Evolutionary conservation across 2,329 filamentous ascomycete genomes (phyloP), one percentile per base, ranked within the genome.

Genomic region (Fusarium acutatum): DNA sequence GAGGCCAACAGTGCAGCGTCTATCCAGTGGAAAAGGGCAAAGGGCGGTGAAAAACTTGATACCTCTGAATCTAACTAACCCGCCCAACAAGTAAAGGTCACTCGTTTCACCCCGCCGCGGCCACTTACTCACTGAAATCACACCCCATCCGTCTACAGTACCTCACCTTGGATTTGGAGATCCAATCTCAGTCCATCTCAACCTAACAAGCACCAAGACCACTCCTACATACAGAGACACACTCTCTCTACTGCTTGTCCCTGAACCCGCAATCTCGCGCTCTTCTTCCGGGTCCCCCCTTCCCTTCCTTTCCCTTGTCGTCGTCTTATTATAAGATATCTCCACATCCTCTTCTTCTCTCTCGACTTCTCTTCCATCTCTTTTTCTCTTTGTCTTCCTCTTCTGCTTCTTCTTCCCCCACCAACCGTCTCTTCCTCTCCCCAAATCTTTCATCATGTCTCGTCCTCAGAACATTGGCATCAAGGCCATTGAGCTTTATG

Each of bases 401-500:
- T 49, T 69, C 63, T 40, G 46, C 66, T 34, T 44, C 60, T 40
- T 65, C 66, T 20, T 34, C 56, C 43, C 57, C 59, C 64, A 60
- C 67, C 60, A 64, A 60, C 47, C 60, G 66, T 60, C 46, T 59
- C 54, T 35, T 38, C 60, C 64, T 64, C 47, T 46, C 49, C 58
- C 35, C 47, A 72, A 62, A 50, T 60, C 58, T 61, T 74, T 75
- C 79, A 86, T 71, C 67, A 95, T 95, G 93, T 89, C 92, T 81
- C 92, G 93, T 85, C 93, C 94, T 75, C 91, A 95, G 84, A 96
- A 96, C 86, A 92, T 96, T 84, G 94, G 94, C 89, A 95, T 96
- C 83, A 96, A 96, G 88, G 94, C 93, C 92, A 94, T 96, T 84
- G 94, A 96, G 83, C 90, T 96, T 81, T 96, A 96, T 84, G 94